Base-by-base conservation (phyloP, 2,329 filamentous ascomycete genomes). In the Ophiocordyceps unilateralis region DNA sequence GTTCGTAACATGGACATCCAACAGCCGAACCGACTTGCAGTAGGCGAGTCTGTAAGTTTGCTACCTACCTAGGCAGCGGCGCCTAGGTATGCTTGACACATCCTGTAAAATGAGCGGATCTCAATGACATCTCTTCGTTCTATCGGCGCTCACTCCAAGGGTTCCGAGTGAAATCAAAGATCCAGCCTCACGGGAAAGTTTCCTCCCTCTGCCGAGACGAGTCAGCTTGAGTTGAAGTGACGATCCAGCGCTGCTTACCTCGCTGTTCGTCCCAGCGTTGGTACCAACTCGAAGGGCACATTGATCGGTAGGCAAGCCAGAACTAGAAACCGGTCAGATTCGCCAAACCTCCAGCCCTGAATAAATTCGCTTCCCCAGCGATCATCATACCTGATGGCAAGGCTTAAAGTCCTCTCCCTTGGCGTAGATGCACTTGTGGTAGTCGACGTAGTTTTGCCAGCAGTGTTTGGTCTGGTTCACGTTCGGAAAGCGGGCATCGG, bases 401-500 rank as follows among this genome's bases (percentile, higher is more conserved):
- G 89, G 89, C 57, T 84, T 81, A 67, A 96, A 96, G 63, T 95
- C 88, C 74, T 96, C 89, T 68, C 89, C 89, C 78, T 96, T 96
- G 69, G 88, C 89, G 63, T 81, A 73, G 68, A 95, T 87, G 75
- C 91, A 98, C 78, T 98, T 98, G 81, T 98, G 85, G 77, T 98
- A 96, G 69, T 98, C 91, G 72, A 98, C 91, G 71, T 98, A 98
- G 78, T 98, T 98, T 68, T 98, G 93, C 91, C 91, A 98, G 85
- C 91, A 98, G 79, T 98, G 88, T 83, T 95, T 95, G 70, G 88
- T 83, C 73, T 91, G 85, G 74, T 98, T 98, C 74, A 79, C 72
- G 76, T 98, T 94, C 61, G 91, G 91, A 74, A 96, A 98, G 66
- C 91, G 89, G 68, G 91, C 91, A 66, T 98, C 91, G 73, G 93